Conservation (phyloP, 1,284 basidiomycete species). For the Phellopilus nigrolimitatus region DNA sequence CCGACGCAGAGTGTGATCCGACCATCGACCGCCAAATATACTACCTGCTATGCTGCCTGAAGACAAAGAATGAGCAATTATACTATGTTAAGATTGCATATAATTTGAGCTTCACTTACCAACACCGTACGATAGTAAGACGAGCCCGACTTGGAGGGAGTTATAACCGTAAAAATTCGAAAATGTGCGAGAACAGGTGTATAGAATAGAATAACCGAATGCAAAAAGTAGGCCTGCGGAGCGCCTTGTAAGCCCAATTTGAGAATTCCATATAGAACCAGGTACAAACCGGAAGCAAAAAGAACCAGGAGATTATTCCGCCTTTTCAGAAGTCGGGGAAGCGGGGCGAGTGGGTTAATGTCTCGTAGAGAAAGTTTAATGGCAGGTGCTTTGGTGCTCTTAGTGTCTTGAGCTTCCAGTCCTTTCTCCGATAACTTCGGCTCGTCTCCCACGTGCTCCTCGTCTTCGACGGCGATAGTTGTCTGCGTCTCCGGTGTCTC, state of each 20-base stretch:
- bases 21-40: slow-evolving; percentile 72
- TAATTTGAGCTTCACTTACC: slow-evolving; percentile 37
- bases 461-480: slow-evolving; percentile 21
- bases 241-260: slow-evolving; percentile 3
- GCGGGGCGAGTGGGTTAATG: slow-evolving; percentile 66
- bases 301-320: slow-evolving; percentile 68
- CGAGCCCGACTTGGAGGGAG: slow-evolving; percentile 68
- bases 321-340: slow-evolving; percentile 51
- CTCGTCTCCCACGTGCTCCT: not conserved
- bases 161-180: slow-evolving; percentile 60
- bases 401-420: slow-evolving; percentile 17
- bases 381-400: not conserved
- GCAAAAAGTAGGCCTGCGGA: slow-evolving; percentile 64
- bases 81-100: not conserved
- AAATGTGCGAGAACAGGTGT: slow-evolving; percentile 70
- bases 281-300: slow-evolving; percentile 57
- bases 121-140: slow-evolving; percentile 69
- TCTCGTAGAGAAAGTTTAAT: slow-evolving; percentile 57
- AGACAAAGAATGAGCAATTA: slow-evolving; percentile 10
- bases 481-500: slow-evolving; percentile 4
- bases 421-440: slow-evolving; percentile 13
- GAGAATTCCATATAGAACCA: not conserved
- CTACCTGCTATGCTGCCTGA: slow-evolving; percentile 66
- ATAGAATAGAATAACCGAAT: slow-evolving; percentile 63
- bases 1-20: slow-evolving; percentile 57